Percentiles rank a stretch among this genome's conserved stretches.
Conservation (phyloP, 345 rosid species). For the Corchorus olitorius region DNA sequence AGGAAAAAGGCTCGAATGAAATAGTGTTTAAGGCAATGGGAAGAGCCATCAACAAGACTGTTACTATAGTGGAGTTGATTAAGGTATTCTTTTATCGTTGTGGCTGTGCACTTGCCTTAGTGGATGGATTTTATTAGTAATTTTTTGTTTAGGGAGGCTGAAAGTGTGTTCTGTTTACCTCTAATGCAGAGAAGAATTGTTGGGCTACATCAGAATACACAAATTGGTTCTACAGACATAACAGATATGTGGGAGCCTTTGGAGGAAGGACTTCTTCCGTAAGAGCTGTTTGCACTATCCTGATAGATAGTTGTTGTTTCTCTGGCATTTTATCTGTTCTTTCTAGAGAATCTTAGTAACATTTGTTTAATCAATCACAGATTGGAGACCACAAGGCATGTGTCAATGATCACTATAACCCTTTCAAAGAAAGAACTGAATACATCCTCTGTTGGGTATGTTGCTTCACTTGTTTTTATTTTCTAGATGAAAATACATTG, state of each 20-base stretch:
- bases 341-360: neutral
- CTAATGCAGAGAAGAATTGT: constrained; percentile 81
- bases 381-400: constrained; percentile 97
- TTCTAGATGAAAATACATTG: neutral
- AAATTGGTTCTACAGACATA: constrained; percentile 90
- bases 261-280: constrained; percentile 98
- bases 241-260: constrained; percentile 93
- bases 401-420: constrained; percentile 87
- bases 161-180: constrained; percentile 5
- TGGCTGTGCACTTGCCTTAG: neutral
- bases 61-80: constrained; percentile 85
- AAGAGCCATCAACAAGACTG: constrained; percentile 95
- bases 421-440: constrained; percentile 80
- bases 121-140: neutral
- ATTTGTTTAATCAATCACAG: constrained; percentile 35
- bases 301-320: neutral
- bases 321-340: neutral
- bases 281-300: constrained; percentile 30
- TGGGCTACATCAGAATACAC: constrained; percentile 87
- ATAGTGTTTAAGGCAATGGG: constrained; percentile 98
- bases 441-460: constrained; percentile 79
- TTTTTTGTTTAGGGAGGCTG: constrained; percentile 17
- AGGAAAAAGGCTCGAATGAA: constrained; percentile 82
- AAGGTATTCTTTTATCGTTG: constrained; percentile 46
- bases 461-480: constrained; percentile 18